Percentiles rank a stretch among this genome's conserved stretches.
Conservation (phyloP, 345 rosid genomes). For the Brassica incana region DNA sequence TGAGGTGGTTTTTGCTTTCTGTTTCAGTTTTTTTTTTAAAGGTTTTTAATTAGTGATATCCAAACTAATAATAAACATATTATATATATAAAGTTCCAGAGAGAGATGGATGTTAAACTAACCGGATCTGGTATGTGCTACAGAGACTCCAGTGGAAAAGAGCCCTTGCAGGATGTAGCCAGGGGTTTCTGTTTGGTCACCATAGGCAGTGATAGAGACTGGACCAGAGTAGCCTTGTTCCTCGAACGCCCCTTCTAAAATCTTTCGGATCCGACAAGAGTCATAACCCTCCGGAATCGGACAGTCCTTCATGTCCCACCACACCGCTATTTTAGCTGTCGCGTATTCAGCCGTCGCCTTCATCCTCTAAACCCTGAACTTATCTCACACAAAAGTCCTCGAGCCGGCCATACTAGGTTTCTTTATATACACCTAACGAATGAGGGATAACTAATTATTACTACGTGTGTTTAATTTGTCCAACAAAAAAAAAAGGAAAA, state of each 20-base stretch:
- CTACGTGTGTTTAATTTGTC: too few relatives aligned
- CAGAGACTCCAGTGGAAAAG: slow-evolving; percentile 17
- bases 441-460: background rate
- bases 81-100: background rate
- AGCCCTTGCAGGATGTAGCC: background rate
- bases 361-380: background rate
- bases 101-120: background rate
- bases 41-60: background rate
- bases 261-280: background rate
- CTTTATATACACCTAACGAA: background rate
- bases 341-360: background rate
- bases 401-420: background rate
- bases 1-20: background rate
- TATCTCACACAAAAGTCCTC: background rate
- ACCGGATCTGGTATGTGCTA: background rate
- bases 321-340: background rate
- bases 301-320: background rate
- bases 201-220: slow-evolving; percentile 24
- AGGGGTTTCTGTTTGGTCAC: background rate
- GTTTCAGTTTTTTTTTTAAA: background rate
- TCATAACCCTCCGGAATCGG: slow-evolving; percentile 8
- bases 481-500: too few relatives aligned
- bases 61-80: background rate
- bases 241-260: background rate
- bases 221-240: slow-evolving; percentile 5